A percentile compares a stretch with the other conserved stretches of the same genome.
Evolutionary conservation across 768 basidiomycete genomes (phyloP).

Genomic region (Pulveroboletus sp.): DNA sequence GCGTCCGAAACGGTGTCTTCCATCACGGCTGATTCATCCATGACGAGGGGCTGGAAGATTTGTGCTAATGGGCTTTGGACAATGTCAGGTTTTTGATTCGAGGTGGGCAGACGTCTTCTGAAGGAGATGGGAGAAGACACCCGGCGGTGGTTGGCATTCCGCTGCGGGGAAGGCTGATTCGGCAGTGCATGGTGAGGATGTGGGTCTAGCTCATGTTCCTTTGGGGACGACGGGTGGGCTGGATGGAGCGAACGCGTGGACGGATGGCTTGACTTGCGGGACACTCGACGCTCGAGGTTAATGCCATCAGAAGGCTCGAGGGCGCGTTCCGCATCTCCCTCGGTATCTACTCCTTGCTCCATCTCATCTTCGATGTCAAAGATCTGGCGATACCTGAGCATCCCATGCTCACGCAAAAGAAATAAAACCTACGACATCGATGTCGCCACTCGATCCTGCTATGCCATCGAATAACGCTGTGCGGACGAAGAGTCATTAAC

Average conservation of each 20-base stretch:
- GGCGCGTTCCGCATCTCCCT: constrained; percentile 7
- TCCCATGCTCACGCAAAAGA: neutral
- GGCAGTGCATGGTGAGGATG: neutral
- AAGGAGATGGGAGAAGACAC: constrained; percentile 12
- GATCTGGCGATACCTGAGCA: constrained; percentile 41
- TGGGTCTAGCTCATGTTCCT: constrained; percentile 17
- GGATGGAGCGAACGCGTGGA: constrained; percentile 27
- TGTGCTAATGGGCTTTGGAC: constrained; percentile 62
- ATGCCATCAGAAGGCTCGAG: constrained; percentile 12
- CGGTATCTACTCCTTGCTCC: constrained; percentile 1
- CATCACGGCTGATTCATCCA: constrained; percentile 43
- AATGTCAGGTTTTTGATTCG: constrained; percentile 19
- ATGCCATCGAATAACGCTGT: constrained; percentile 80
- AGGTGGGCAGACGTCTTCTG: constrained; percentile 21
- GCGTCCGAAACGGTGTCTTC: constrained; percentile 29
- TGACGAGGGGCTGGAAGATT: constrained; percentile 62
- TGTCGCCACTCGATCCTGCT: constrained; percentile 67
- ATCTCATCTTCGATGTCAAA: constrained; percentile 74
- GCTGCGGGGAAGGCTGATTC: constrained; percentile 8
- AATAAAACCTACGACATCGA: constrained; percentile 55
- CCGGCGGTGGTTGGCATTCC: constrained; percentile 12
- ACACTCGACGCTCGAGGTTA: constrained; percentile 28
- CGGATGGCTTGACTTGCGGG: constrained; percentile 31
- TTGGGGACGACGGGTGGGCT: constrained; percentile 17
- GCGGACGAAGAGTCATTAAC: neutral